Evolutionary conservation across 768 basidiomycete genomes (phyloP).

Genomic region (Calocera cornea): DNA sequence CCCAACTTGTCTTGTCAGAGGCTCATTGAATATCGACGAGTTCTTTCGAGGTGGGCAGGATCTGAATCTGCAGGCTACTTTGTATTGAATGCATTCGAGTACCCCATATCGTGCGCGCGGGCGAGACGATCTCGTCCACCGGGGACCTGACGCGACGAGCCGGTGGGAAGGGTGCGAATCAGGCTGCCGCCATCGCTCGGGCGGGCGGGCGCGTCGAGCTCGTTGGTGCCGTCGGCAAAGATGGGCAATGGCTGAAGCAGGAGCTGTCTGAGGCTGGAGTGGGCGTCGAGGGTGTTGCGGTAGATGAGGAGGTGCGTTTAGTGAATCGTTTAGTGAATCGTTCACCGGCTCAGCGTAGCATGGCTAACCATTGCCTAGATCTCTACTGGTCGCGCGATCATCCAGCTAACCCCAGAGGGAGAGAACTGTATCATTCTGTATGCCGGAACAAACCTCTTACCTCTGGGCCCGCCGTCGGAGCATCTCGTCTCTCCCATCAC

Average conservation of each 20-base stretch:
- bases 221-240: not conserved
- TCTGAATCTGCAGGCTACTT: not conserved
- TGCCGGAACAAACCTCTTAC: not conserved
- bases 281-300: not conserved
- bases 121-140: not conserved
- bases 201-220: not conserved
- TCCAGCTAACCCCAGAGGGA: not conserved
- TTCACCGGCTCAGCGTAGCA: not conserved
- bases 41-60: not conserved
- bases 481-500: not conserved
- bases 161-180: not conserved
- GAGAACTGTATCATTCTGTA: slow-evolving; percentile 2
- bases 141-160: not conserved
- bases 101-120: not conserved
- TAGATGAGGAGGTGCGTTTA: not conserved
- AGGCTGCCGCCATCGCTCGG: not conserved
- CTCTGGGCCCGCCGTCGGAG: not conserved
- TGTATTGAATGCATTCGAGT: not conserved
- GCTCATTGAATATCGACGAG: not conserved
- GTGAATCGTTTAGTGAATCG: not conserved
- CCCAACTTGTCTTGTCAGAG: not conserved
- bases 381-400: not conserved
- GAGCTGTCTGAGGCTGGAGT: not conserved
- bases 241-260: not conserved
- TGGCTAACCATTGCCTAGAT: not conserved